A percentile compares a stretch with the other conserved stretches of the same genome.
Evolutionary conservation across 2,329 filamentous ascomycete genomes (phyloP).

Genomic region (Fusarium mundagurra): DNA sequence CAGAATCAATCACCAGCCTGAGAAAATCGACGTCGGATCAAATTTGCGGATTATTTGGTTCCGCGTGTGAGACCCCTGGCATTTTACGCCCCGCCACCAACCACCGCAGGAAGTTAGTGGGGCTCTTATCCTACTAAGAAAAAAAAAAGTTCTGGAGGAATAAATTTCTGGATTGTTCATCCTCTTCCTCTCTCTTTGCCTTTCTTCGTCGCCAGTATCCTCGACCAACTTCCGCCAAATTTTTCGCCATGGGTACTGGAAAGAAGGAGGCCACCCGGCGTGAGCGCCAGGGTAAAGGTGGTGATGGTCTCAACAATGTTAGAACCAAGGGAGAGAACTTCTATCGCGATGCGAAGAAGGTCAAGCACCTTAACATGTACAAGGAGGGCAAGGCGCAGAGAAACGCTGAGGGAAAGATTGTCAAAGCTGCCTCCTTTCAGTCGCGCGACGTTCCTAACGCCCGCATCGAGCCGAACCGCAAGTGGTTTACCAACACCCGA

Average conservation of each 20-base stretch:
- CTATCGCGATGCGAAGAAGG: constrained; percentile 86
- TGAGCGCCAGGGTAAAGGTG: constrained; percentile 83
- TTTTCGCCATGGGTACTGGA: constrained; percentile 77
- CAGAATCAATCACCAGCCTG: constrained; percentile 1
- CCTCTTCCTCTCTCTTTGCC: constrained; percentile 31
- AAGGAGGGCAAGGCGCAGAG: constrained; percentile 86
- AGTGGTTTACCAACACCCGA: constrained; percentile 97
- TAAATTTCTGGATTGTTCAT: constrained; percentile 40
- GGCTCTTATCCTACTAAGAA: constrained; percentile 34
- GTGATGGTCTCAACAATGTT: constrained; percentile 91
- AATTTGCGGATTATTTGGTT: constrained; percentile 41
- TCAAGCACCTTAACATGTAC: constrained; percentile 88
- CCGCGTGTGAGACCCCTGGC: constrained; percentile 18
- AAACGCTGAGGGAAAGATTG: constrained; percentile 85
- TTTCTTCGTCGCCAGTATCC: constrained; percentile 30
- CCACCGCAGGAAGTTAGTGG: constrained; percentile 39
- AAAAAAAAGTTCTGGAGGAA: constrained; percentile 41
- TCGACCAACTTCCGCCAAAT: constrained; percentile 35
- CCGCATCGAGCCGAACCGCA: constrained; percentile 92
- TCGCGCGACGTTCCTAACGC: constrained; percentile 83
- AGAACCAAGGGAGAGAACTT: constrained; percentile 98
- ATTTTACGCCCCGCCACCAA: constrained; percentile 35
- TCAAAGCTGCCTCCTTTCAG: constrained; percentile 85
- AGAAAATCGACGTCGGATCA: constrained; percentile 41
- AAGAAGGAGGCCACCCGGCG: constrained; percentile 92